Percentiles rank a stretch among this genome's conserved stretches.
These are phyloP conservation scores for Starmerella apicola DNA, from an alignment of 805 yeast species.

Conservation along the genomic window DNA sequence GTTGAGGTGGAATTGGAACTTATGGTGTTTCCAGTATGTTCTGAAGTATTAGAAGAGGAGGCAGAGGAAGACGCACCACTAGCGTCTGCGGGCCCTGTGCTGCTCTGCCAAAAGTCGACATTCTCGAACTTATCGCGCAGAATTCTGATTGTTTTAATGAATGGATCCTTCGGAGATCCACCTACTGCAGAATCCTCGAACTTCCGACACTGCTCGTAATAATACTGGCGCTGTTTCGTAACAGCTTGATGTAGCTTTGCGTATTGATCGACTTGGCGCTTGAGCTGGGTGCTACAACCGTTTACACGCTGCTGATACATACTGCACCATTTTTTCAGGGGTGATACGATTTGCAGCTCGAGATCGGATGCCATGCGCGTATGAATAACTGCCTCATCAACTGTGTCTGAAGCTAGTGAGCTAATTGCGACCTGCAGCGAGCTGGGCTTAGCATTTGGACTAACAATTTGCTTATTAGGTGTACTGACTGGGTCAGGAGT, in stretches of 20 bases:
- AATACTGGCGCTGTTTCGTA: constrained; percentile 40
- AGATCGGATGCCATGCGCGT: constrained; percentile 47
- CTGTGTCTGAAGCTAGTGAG: constrained; percentile 40
- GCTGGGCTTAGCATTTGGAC: constrained; percentile 14
- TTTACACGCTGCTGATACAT: constrained; percentile 55
- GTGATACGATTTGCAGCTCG: constrained; percentile 44
- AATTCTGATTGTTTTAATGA: constrained; percentile 9
- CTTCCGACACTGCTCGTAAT: constrained; percentile 58
- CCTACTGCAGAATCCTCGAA: constrained; percentile 38
- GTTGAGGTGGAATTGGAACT: too few relatives aligned
- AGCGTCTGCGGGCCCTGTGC: not conserved
- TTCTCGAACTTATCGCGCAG: constrained; percentile 7
- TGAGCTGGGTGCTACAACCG: constrained; percentile 40
- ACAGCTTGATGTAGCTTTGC: constrained; percentile 36
- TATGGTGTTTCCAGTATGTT: too few relatives aligned
- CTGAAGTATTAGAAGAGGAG: not conserved
- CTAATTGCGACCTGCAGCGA: constrained; percentile 26
- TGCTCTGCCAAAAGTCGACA: not conserved
- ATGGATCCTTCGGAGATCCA: constrained; percentile 15
- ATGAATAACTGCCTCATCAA: constrained; percentile 43
- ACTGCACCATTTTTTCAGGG: constrained; percentile 56
- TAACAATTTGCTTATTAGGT: not conserved
- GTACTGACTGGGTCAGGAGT: too few relatives aligned
- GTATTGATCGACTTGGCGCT: constrained; percentile 38
- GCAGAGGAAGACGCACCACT: not conserved